Evolutionary conservation across 495 filamentous ascomycete species (phyloP), one percentile per base, ranked within the genome.

Genomic region (Penicillium macrosclerotiorum): DNA sequence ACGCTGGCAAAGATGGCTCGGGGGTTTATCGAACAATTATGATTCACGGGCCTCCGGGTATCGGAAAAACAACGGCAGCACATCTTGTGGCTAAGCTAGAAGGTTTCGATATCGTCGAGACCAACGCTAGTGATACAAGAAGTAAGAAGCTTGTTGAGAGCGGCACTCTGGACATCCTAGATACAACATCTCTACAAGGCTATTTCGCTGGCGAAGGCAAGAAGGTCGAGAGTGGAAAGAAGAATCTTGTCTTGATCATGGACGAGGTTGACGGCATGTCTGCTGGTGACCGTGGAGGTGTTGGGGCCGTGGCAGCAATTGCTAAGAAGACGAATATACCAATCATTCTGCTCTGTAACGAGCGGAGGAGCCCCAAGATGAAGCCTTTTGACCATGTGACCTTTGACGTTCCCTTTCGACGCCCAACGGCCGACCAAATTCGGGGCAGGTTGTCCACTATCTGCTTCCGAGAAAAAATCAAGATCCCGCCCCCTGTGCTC

Each of bases 221-320:
- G 69, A 80, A 86, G 45, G 83, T 95, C 4, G 83, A 96, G 41
- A 69, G 71, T 22, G 75, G 73, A 16, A 97, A 91, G 68, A 92
- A 91, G 71, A 95, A 95, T 47, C 79, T 96, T 19, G 88, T 96
- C 7, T 72, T 99, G 9, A 86, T 99, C 71, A 96, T 99, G 94
- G 93, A 99, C 55, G 93, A 99, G 65, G 93, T 99, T 5, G 93
- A 99, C 59, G 93, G 93, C 25, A 99, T 99, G 93, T 96, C 91
- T 35, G 90, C 90, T 31, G 93, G 93, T 55, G 93, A 99, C 63
- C 83, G 93, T 32, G 93, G 93, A 52, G 93, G 93, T 60, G 94
- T 99, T 30, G 93, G 91, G 16, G 92, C 94, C 24, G 75, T 99
- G 27, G 92, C 93, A 37, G 84, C 90, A 36, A 81, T 96, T 32